Conservation (phyloP, 352 stramenopile species). For the Globisporangium orthogonon region DNA sequence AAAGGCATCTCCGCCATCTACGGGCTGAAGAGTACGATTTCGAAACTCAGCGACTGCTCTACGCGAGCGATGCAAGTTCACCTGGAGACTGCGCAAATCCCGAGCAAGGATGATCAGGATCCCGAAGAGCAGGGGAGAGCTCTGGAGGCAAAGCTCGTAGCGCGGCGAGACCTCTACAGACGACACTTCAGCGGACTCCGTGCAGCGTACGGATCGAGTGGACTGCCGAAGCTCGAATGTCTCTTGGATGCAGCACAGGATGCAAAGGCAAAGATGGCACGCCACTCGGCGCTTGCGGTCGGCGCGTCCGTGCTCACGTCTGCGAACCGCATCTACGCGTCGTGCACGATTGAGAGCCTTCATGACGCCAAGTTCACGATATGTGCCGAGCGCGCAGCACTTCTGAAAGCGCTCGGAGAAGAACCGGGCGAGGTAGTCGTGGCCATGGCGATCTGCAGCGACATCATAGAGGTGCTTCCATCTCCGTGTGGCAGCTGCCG, state of each 20-base stretch:
- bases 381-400: conserved; percentile 46
- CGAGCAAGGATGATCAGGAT: neutral
- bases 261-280: conserved; percentile 18
- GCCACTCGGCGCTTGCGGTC: conserved; percentile 27
- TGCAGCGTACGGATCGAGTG: conserved; percentile 16
- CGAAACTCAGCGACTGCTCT: conserved; percentile 21
- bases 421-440: conserved; percentile 18
- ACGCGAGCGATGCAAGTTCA: conserved; percentile 3
- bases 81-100: conserved; percentile 1
- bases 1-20: conserved; percentile 26
- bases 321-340: conserved; percentile 30
- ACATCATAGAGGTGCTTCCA: conserved; percentile 35
- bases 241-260: conserved; percentile 45
- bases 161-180: conserved; percentile 36
- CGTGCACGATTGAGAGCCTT: conserved; percentile 30
- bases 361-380: conserved; percentile 29
- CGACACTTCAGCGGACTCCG: conserved; percentile 39
- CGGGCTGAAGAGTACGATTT: conserved; percentile 17
- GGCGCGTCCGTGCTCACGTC: conserved; percentile 52
- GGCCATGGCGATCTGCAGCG: conserved; percentile 55
- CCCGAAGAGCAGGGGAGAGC: conserved; percentile 4
- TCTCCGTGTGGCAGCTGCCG: conserved; percentile 62
- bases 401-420: conserved; percentile 42
- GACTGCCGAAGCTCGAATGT: conserved; percentile 37
- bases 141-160: conserved; percentile 27